Conservation (phyloP, 768 basidiomycete genomes). For the Boletus subparvulus region DNA sequence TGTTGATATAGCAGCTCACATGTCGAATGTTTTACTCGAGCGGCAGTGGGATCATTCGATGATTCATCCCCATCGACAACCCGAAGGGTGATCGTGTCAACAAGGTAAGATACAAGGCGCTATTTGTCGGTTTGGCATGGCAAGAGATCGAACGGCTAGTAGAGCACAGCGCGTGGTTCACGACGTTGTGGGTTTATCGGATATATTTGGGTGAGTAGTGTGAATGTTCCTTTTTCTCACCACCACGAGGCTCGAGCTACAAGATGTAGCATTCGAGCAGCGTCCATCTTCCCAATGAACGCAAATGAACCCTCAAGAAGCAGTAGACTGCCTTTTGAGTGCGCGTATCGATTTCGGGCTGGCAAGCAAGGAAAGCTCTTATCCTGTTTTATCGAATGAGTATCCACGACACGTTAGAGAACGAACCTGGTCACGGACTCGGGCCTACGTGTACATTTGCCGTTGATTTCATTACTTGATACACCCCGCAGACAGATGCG, state of each 20-base stretch:
- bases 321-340: not conserved
- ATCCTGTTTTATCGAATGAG: not conserved
- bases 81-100: too few species aligned
- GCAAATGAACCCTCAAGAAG: not conserved
- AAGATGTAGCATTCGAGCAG: not conserved
- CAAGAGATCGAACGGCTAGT: too few species aligned
- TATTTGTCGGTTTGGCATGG: too few species aligned
- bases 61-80: too few species aligned
- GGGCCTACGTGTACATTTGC: not conserved
- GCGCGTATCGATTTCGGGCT: not conserved
- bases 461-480: not conserved
- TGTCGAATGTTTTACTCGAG: too few species aligned
- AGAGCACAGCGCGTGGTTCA: constrained; percentile 27
- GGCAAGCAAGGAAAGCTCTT: not conserved
- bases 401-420: not conserved
- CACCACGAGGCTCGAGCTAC: not conserved
- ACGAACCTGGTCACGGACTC: too few species aligned
- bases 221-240: not conserved
- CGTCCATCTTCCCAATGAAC: not conserved
- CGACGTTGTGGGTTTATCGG: constrained; percentile 47
- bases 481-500: constrained; percentile 47
- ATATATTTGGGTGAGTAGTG: constrained; percentile 24
- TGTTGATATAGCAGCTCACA: not conserved
- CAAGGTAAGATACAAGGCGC: too few species aligned
- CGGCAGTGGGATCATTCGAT: too few species aligned